A percentile compares a stretch with the other conserved stretches of the same genome.
These are phyloP conservation scores for Chaetoscypha palmicola DNA, from an alignment of 2,329 filamentous ascomycete genomes.

Conservation along the genomic window DNA sequence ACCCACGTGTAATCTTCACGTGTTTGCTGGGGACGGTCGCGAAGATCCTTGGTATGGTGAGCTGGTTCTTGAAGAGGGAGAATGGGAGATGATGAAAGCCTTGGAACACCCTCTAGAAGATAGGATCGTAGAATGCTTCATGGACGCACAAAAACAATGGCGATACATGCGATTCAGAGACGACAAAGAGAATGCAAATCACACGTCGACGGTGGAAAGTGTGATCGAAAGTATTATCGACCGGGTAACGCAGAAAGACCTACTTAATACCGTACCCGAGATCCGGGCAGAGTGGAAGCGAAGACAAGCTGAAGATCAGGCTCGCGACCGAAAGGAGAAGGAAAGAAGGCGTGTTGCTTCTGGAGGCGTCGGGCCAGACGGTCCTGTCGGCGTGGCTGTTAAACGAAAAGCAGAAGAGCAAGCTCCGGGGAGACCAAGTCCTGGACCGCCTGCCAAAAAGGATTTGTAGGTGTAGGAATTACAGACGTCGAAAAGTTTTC, in stretches of 20 bases:
- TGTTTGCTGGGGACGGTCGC: conserved; percentile 55
- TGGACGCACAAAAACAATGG: conserved; percentile 71
- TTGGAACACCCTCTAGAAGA: conserved; percentile 73
- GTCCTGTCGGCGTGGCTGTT: conserved; percentile 7
- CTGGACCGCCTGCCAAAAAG: conserved; percentile 14
- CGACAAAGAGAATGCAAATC: conserved; percentile 88
- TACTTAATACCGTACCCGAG: conserved; percentile 59
- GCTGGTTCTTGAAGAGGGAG: conserved; percentile 62
- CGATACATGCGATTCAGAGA: conserved; percentile 84
- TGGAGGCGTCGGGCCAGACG: background rate
- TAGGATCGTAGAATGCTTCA: conserved; percentile 82
- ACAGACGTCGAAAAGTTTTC: no score
- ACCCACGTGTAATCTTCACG: conserved; percentile 66
- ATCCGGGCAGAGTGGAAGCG: conserved; percentile 77
- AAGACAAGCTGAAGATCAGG: conserved; percentile 1
- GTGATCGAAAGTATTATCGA: conserved; percentile 88
- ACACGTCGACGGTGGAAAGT: conserved; percentile 74
- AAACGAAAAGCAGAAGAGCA: conserved; percentile 28
- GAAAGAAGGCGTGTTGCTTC: background rate
- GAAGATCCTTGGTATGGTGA: conserved; percentile 49
- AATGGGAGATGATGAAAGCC: conserved; percentile 78
- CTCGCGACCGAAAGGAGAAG: background rate
- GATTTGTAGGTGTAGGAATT: no score
- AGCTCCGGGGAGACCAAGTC: conserved; percentile 23
- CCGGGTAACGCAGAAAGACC: conserved; percentile 73